Evolutionary conservation across 345 rosid species (phyloP), one percentile per base, ranked within the genome.

Genomic region (Euphorbia peplus): DNA sequence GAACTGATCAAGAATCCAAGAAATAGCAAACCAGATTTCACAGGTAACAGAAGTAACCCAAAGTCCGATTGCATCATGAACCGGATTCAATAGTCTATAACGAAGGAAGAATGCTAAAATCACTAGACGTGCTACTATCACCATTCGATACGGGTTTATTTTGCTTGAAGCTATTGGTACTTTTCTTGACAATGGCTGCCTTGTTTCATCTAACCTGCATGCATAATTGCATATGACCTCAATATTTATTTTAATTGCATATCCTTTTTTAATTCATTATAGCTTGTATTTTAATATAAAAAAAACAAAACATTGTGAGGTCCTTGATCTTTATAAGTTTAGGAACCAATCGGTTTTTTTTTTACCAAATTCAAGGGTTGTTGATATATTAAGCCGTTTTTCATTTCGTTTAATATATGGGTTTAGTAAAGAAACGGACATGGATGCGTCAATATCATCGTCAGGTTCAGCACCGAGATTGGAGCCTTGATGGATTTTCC

Each of bases 1-100:
- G 74, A 91, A 93, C 89, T 93, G 96, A 84, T 93, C 98, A 52
- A 93, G 96, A 74, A 93, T 93, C 98, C 95, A 93, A 2, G 98
- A 93, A 66, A 93, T 55, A 2, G 98, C 98, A 53, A 93, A 93
- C 98, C 97, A 91, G 75, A 93, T 88, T 79, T 93, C 95, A 73
- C 97, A 95, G 68, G 86, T 81, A 29, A 91, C 84, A 72, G 99
- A 89, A 51, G 90, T 91, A 63, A 91, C 82, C 99, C 99, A 95
- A 64, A 95, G 90, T 21, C 96, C 95, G 56, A 90, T 71, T 11
- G 97, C 97, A 69, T 95, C 90, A 41, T 87, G 90, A 41, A 87
- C 97, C 0, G 99, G 99, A 69, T 95, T 88, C 88, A 88, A 47
- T 32, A 91, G 77, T 77, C 99, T 78, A 78, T 95, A 95, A 13